phyloP scores from a whole-genome alignment of 1,139 yeast species.

The Sugiyamaella castrensis region DNA sequence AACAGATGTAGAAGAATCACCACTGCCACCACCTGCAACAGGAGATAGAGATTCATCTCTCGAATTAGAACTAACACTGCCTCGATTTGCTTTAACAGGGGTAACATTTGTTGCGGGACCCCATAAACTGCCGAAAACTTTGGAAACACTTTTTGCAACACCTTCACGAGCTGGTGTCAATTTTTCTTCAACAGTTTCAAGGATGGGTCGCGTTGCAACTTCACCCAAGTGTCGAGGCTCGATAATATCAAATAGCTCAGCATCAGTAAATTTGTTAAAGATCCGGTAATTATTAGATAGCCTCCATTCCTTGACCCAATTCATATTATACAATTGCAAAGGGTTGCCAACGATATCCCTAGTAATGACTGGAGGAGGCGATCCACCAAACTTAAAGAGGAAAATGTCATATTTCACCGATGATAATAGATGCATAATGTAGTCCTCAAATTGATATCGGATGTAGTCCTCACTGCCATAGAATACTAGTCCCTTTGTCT shows the following conservation, averaged over 20 bases:
- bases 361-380: slow-evolving; percentile 36
- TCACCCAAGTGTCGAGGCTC: slow-evolving; percentile 66
- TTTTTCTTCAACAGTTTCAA: background rate
- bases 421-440: slow-evolving; percentile 70
- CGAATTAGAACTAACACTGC: background rate
- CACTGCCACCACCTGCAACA: background rate
- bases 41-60: background rate
- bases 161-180: slow-evolving; percentile 20
- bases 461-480: slow-evolving; percentile 88
- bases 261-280: slow-evolving; percentile 75
- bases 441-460: slow-evolving; percentile 85
- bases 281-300: slow-evolving; percentile 62
- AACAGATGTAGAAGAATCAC: background rate
- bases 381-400: slow-evolving; percentile 41
- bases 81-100: too few relatives aligned
- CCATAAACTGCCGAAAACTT: slow-evolving; percentile 34
- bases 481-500: slow-evolving; percentile 48
- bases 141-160: slow-evolving; percentile 30
- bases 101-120: slow-evolving; percentile 13
- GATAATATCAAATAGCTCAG: slow-evolving; percentile 81
- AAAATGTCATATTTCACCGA: slow-evolving; percentile 69
- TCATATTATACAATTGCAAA: slow-evolving; percentile 47
- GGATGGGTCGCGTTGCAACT: background rate
- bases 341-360: slow-evolving; percentile 44
- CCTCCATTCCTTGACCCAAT: slow-evolving; percentile 65